These are phyloP conservation scores for Deinandra increscens DNA, from an alignment of 129 eudicot genomes.

Conservation along the genomic window DNA sequence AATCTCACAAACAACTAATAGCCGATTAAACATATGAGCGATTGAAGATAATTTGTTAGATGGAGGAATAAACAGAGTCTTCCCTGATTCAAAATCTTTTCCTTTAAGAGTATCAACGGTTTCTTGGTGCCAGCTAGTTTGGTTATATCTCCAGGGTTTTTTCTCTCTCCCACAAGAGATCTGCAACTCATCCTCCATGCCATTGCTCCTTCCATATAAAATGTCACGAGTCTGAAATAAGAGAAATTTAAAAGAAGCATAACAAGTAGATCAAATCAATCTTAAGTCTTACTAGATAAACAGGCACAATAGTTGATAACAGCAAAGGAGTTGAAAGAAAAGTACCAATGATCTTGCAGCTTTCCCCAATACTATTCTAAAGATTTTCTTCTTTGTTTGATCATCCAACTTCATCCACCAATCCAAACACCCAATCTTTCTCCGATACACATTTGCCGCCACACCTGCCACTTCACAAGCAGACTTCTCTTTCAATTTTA, in stretches of 20 bases:
- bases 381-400: slow-evolving; percentile 40
- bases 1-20: slow-evolving; percentile 65
- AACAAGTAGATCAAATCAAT: not conserved
- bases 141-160: slow-evolving; percentile 25
- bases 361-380: slow-evolving; percentile 43
- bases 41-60: slow-evolving; percentile 37
- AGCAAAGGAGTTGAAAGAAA: slow-evolving; percentile 13
- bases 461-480: slow-evolving; percentile 44
- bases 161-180: slow-evolving; percentile 23
- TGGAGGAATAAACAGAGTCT: slow-evolving; percentile 21
- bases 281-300: slow-evolving; percentile 9
- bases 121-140: slow-evolving; percentile 28
- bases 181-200: slow-evolving; percentile 46
- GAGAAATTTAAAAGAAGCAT: not conserved
- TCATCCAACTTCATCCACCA: slow-evolving; percentile 89
- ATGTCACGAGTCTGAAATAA: slow-evolving; percentile 66
- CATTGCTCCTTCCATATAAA: slow-evolving; percentile 40
- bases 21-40: slow-evolving; percentile 33
- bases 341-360: slow-evolving; percentile 71
- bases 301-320: not conserved
- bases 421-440: slow-evolving; percentile 92
- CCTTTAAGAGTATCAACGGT: slow-evolving; percentile 22
- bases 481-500: slow-evolving; percentile 70
- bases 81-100: slow-evolving; percentile 35
- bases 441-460: slow-evolving; percentile 86